phyloP scores from a whole-genome alignment of 1,284 basidiomycete genomes.

The Rhodotorula sp. region DNA sequence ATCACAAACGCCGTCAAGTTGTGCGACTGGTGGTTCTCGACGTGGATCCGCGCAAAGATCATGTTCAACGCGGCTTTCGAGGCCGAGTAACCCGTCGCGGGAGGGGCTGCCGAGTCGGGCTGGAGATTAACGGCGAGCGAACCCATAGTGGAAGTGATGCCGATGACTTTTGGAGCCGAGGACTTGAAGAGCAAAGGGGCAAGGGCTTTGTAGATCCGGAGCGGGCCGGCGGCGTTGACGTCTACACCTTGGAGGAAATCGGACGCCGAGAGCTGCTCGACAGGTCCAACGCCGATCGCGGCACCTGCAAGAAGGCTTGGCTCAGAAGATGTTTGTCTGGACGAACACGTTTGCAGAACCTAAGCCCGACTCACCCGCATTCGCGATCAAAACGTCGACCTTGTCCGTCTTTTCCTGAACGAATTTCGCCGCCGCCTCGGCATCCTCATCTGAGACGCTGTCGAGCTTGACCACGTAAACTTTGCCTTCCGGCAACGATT shows the following conservation, averaged over 20 bases:
- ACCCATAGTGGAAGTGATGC: slow-evolving; percentile 6
- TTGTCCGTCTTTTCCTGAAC: slow-evolving; percentile 12
- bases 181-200: slow-evolving; percentile 16
- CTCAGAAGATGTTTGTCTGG: background rate
- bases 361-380: slow-evolving; percentile 6
- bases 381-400: slow-evolving; percentile 29
- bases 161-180: slow-evolving; percentile 15
- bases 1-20: background rate
- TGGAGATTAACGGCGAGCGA: slow-evolving; percentile 7
- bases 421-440: slow-evolving; percentile 2
- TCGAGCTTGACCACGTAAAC: slow-evolving; percentile 17
- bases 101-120: background rate
- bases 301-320: background rate
- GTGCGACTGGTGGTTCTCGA: slow-evolving; percentile 1
- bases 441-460: slow-evolving; percentile 5
- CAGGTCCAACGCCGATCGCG: background rate
- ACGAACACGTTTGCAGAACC: background rate
- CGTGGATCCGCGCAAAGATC: background rate
- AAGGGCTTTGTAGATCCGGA: slow-evolving; percentile 22
- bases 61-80: slow-evolving; percentile 20
- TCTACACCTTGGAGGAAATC: background rate
- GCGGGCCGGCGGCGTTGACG: slow-evolving; percentile 24
- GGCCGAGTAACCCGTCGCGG: background rate
- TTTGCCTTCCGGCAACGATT: slow-evolving; percentile 2
- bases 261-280: too few species aligned